A percentile compares a stretch with the other conserved stretches of the same genome.
Conservation (phyloP, 495 filamentous ascomycete species). For the Aspergillus avenaceus region DNA sequence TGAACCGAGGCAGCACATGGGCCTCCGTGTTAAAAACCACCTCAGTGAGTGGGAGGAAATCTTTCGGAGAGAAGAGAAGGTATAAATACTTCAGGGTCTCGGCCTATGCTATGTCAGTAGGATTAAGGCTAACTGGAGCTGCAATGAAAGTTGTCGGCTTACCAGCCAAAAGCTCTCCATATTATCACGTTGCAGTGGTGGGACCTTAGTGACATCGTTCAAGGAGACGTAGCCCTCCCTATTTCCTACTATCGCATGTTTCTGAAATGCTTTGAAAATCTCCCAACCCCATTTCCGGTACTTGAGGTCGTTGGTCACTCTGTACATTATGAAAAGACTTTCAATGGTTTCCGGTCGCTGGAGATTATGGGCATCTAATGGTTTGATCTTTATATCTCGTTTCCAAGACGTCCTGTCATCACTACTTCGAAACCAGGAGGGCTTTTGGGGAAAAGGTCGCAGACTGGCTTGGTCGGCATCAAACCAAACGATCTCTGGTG, state of each 20-base stretch:
- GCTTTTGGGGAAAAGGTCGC: neutral
- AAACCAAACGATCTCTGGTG: conserved; percentile 80
- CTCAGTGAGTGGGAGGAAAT: neutral
- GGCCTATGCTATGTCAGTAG: conserved; percentile 36
- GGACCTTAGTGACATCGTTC: conserved; percentile 6
- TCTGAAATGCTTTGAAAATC: conserved; percentile 78
- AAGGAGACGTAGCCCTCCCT: conserved; percentile 41
- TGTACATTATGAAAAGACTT: conserved; percentile 85
- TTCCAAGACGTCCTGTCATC: conserved; percentile 8
- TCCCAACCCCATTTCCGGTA: conserved; percentile 89
- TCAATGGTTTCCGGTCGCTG: conserved; percentile 85
- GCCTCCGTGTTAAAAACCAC: neutral
- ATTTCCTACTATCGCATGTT: conserved; percentile 62
- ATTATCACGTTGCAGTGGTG: conserved; percentile 51
- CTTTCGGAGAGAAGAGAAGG: conserved; percentile 61
- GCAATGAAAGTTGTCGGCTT: neutral
- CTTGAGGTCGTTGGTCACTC: conserved; percentile 73
- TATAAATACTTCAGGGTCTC: conserved; percentile 90
- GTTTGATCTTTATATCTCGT: conserved; percentile 61
- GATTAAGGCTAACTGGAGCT: too few relatives aligned
- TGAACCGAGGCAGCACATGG: neutral
- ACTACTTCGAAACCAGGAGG: neutral
- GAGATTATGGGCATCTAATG: conserved; percentile 68
- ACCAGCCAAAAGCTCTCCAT: conserved; percentile 82
- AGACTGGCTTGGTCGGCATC: conserved; percentile 48